Evolutionary conservation across 1,284 basidiomycete species (phyloP).

Genomic region (Mycosarcoma mackinlayi): DNA sequence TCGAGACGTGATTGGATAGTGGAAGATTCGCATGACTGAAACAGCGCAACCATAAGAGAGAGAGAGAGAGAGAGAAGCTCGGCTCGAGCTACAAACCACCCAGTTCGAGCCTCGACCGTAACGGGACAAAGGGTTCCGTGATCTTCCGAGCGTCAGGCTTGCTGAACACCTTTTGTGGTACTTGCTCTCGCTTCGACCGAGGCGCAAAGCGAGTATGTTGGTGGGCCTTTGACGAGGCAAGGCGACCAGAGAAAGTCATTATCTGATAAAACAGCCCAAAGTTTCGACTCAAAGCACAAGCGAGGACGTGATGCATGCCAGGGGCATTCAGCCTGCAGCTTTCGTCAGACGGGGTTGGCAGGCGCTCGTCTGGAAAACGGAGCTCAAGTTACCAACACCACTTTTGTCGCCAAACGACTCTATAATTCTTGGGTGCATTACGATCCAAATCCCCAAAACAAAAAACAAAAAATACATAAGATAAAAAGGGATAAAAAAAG

Average conservation of each 20-base stretch:
- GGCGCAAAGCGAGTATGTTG: no score
- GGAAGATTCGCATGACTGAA: slow-evolving; percentile 12
- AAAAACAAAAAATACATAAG: not conserved
- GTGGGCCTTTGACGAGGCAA: no score
- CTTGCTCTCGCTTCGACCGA: no score
- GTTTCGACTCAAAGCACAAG: not conserved
- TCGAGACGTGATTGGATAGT: slow-evolving; percentile 2
- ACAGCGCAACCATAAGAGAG: no score
- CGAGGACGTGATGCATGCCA: not conserved
- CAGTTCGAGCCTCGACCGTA: no score
- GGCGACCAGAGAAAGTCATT: not conserved
- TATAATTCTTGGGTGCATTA: not conserved
- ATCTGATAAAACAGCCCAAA: not conserved
- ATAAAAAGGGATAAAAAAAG: not conserved
- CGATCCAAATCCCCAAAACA: not conserved
- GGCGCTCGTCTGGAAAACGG: no score
- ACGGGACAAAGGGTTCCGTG: not conserved
- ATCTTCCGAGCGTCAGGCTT: slow-evolving; percentile 1
- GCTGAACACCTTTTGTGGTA: not conserved
- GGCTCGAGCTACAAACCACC: no score
- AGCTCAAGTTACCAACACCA: not conserved
- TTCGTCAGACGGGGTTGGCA: not conserved
- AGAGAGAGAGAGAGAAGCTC: no score
- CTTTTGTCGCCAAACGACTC: slow-evolving; percentile 1
- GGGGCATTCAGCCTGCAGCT: not conserved